Percentiles rank a stretch among this genome's conserved stretches.
phyloP scores from a whole-genome alignment of 2,329 filamentous ascomycete species.

The Stachybotrys elegans region DNA sequence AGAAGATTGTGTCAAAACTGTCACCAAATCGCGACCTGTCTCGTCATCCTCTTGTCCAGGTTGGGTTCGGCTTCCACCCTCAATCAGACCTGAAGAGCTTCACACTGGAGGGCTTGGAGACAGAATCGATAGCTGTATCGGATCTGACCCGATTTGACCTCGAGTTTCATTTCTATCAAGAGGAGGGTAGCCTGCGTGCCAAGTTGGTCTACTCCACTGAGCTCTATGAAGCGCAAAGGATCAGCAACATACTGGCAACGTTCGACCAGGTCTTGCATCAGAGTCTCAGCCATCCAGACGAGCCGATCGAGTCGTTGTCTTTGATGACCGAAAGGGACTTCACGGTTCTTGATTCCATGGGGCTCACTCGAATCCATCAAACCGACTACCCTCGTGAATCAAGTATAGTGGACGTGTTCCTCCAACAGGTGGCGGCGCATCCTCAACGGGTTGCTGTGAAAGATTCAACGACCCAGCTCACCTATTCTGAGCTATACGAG shows the following conservation, averaged over 20 bases:
- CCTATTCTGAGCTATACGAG: slow-evolving; percentile 8
- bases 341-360: slow-evolving; percentile 9
- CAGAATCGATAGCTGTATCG: slow-evolving; percentile 3
- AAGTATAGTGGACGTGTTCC: slow-evolving; percentile 9
- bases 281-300: slow-evolving; percentile 8
- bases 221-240: slow-evolving; percentile 11
- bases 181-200: slow-evolving; percentile 5
- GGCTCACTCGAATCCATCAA: slow-evolving; percentile 10
- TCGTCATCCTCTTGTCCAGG: slow-evolving; percentile 11
- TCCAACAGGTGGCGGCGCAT: slow-evolving; percentile 2
- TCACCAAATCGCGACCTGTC: slow-evolving; percentile 8
- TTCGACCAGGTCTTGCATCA: slow-evolving; percentile 11
- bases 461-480: slow-evolving; percentile 5
- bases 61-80: slow-evolving; percentile 13
- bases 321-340: slow-evolving; percentile 3
- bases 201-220: slow-evolving; percentile 11
- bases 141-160: slow-evolving; percentile 11
- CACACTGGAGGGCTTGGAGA: slow-evolving; percentile 8
- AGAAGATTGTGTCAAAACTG: slow-evolving; percentile 12
- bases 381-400: slow-evolving; percentile 10
- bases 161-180: slow-evolving; percentile 16
- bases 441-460: slow-evolving; percentile 8
- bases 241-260: slow-evolving; percentile 11
- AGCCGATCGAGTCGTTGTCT: slow-evolving; percentile 3
- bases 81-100: slow-evolving; percentile 6